Base-by-base conservation (phyloP, 768 basidiomycete species). In the Termitomyces sp. region DNA sequence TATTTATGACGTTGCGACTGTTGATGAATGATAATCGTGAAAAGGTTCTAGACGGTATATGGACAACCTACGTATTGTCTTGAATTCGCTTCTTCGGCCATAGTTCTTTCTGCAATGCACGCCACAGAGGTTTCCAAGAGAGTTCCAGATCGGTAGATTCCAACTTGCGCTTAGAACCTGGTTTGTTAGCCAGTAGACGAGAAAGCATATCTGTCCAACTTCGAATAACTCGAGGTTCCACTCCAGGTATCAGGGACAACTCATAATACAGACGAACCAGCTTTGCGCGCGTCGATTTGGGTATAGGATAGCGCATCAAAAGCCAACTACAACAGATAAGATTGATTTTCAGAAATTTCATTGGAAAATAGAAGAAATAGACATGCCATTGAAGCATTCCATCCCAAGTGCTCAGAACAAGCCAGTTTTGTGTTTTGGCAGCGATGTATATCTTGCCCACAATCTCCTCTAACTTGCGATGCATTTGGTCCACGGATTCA, bases 141-240 rank as follows among this genome's bases (percentile, higher is more conserved):
- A 93, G 82, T 61, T 83, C 74, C 32, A 93, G 76, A 66, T 92
- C 92, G 10, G 72, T 64, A 22, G 77, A 61, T 58, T 90, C 85
- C 45, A 94, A 79, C 69, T 84, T 91, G 53, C 84, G 83, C 61
- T 80, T 83, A 51, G 74, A 62, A 44, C 87, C 85, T 7, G 82
- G 75, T 72, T 87, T 90, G 67, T 78, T 84, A 40, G 80, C 78
- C 14, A 91, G 75, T 46, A 92, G 75, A 57, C 87, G 84, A 47
- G 84, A 80, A 62, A 92, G 77, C 82, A 89, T 89, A 64, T 88
- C 87, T 14, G 87, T 83, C 88, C 90, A 92, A 68, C 77, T 83
- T 50, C 88, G 83, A 58, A 85, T 75, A 61, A 87, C 76, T 44
- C 86, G 83, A 10, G 85, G 78, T 54, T 93, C 90, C 53, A 92